These are phyloP conservation scores for Fistulinella cinereoalba DNA, from an alignment of 1,284 basidiomycete species.

Conservation along the genomic window DNA sequence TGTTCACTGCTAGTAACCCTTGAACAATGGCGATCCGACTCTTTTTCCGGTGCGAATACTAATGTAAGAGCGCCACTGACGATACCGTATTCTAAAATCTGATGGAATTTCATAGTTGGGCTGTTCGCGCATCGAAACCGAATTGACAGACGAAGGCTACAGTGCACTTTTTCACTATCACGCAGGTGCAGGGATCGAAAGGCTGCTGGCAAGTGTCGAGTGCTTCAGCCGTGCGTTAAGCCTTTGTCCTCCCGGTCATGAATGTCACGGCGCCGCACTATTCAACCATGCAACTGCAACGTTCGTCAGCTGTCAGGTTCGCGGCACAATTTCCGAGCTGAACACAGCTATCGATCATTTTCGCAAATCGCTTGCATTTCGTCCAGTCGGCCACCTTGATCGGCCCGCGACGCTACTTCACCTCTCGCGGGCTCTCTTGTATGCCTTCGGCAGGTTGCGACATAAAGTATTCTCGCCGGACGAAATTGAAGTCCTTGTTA, in stretches of 20 bases:
- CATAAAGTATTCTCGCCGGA: neutral
- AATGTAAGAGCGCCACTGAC: neutral
- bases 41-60: no score
- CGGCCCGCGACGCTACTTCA: neutral
- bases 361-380: neutral
- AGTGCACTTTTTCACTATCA: neutral
- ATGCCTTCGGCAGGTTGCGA: neutral
- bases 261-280: neutral
- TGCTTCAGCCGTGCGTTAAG: neutral
- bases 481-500: neutral
- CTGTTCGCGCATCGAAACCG: neutral
- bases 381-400: neutral
- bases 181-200: neutral
- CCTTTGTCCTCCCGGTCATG: neutral
- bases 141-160: neutral
- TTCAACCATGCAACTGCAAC: neutral
- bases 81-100: no score
- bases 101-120: no score
- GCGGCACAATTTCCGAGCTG: neutral
- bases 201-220: neutral
- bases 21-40: neutral
- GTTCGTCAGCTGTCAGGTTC: neutral
- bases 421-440: neutral
- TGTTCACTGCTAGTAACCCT: neutral
- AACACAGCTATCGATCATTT: neutral